Base-by-base conservation (phyloP, 352 stramenopile species). In the Globisporangium nodosum region DNA sequence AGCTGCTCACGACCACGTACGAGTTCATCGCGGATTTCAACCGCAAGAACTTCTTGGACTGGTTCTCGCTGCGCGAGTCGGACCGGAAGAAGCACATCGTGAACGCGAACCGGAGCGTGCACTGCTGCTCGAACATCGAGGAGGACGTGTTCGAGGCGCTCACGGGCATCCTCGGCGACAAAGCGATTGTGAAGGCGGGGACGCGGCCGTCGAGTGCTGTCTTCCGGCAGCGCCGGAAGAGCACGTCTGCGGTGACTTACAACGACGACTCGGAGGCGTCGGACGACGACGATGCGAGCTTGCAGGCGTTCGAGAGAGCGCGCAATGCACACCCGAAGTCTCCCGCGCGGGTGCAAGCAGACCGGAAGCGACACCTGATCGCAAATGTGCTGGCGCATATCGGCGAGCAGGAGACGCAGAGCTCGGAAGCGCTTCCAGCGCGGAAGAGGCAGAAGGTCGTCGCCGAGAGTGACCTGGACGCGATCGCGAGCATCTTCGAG, bases 1-100 rank as follows among this genome's bases (percentile, higher is more conserved):
- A 63, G 42, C 54, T 47, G 3, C n/a, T 63, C 24, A 52, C 57
- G 50, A 47, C 39, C 8, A 63, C 57, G 30, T 63, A 52, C 42
- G 49, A 63, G 49, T 56, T 63, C 18, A 63, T 63, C 42, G 27
- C 30, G 30, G 57, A 63, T 24, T 63, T 57, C 40, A 63, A 63
- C 24, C 57, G 57, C 7, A 56, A 63, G 49, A 56, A 63, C 49
- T 60, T 60, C 33, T 9, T 60, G 5, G 57, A 48, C 35, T 63
- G 57, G 57, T 63, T 63, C 42, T 63, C 57, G 42, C 39, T 63
- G 30, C 46, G 51, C 7, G 57, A 57, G 42, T 56, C 43, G 13
- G 57, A 63, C n/a, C 57, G 49, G 40, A 63, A 63, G 50, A 63
- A 63, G 51, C 51, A 58, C 40, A 58, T 63, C 16, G 43, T 52